These are phyloP conservation scores for Trypanosoma cruzi DNA, from an alignment of 208 protist genomes.

Conservation along the genomic window DNA sequence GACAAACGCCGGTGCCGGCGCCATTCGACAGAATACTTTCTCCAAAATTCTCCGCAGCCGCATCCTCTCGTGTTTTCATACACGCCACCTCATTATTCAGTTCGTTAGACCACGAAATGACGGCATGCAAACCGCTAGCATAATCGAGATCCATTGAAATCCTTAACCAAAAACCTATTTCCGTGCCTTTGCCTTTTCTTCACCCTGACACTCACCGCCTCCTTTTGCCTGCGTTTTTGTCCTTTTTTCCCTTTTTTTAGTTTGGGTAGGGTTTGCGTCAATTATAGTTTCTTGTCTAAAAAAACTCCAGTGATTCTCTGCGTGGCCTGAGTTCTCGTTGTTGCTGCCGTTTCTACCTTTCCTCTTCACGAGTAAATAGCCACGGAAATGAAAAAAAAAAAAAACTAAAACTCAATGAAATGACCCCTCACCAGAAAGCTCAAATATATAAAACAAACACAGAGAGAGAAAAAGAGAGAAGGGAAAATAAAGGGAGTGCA, in stretches of 20 bases:
- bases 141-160: not conserved
- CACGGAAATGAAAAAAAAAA: constrained; percentile 22
- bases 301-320: too few relatives aligned
- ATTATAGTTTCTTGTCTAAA: not conserved
- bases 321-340: too few relatives aligned
- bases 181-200: not conserved
- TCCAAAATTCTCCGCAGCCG: not conserved
- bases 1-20: not conserved
- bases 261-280: not conserved
- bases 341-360: too few relatives aligned
- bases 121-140: not conserved
- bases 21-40: not conserved
- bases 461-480: not conserved
- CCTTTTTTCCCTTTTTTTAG: too few relatives aligned
- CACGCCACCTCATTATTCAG: not conserved
- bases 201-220: not conserved
- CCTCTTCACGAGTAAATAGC: not conserved
- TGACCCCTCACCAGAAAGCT: not conserved
- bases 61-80: not conserved
- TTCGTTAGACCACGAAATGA: not conserved
- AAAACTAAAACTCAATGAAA: constrained; percentile 3
- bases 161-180: too few relatives aligned
- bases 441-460: not conserved
- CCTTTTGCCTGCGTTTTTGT: constrained; percentile 13
- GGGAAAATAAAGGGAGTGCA: not conserved